phyloP scores from a whole-genome alignment of 352 stramenopile genomes.

The Phytopythium sindhum region DNA sequence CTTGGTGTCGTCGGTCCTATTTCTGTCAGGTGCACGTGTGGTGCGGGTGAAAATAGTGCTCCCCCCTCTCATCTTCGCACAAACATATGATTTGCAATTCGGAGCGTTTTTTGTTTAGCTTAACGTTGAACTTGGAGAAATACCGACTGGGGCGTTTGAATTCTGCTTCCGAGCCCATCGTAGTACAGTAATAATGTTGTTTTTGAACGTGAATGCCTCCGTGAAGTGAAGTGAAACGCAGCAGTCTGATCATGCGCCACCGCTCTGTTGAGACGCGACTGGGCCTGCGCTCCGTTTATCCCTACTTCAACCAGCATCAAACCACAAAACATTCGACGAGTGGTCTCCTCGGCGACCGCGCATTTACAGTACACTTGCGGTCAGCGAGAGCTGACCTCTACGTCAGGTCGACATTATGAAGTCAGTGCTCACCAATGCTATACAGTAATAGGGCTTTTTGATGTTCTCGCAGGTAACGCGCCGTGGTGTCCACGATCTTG shows the following conservation, averaged over 20 bases:
- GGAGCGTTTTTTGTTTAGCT: background rate
- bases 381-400: no score
- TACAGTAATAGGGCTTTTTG: no score
- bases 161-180: background rate
- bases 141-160: background rate
- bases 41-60: background rate
- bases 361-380: no score
- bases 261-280: background rate
- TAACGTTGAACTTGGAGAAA: background rate
- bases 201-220: slow-evolving; percentile 1
- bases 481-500: no score
- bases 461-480: no score
- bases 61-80: no score
- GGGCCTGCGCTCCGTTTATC: background rate
- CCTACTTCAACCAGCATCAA: background rate
- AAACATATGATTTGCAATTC: background rate
- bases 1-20: background rate
- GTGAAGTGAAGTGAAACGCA: background rate
- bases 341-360: no score
- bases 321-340: background rate
- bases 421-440: no score
- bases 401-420: no score
- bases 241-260: background rate
- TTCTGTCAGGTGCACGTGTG: background rate
- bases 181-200: no score